Evolutionary conservation across 305 asterid genomes (phyloP).

Genomic region (Fraxinus ornus): DNA sequence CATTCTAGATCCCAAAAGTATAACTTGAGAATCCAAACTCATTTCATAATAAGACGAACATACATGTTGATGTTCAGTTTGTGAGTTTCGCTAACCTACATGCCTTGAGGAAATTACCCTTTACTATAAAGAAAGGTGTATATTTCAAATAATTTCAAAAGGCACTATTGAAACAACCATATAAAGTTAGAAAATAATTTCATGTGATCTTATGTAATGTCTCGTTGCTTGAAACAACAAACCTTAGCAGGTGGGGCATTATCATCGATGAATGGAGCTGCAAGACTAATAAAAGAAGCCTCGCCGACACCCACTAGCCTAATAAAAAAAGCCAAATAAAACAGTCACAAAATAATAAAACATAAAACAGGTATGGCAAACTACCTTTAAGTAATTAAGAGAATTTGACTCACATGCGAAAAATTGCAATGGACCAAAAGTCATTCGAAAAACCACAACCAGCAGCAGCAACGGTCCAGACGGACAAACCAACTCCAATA

Average conservation of each 20-base stretch:
- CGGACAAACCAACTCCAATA: slow-evolving; percentile 89
- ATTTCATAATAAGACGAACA: neutral
- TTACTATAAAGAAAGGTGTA: neutral
- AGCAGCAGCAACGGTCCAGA: slow-evolving; percentile 82
- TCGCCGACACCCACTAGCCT: slow-evolving; percentile 99
- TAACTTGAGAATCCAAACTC: neutral
- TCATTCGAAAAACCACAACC: slow-evolving; percentile 80
- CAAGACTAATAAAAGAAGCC: slow-evolving; percentile 98
- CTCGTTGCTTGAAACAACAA: neutral
- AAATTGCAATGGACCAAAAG: slow-evolving; percentile 78
- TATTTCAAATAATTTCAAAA: neutral
- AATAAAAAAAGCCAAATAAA: slow-evolving; percentile 2
- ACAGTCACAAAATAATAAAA: slow-evolving; percentile 4
- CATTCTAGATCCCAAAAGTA: neutral
- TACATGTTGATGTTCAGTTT: neutral
- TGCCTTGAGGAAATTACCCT: slow-evolving; percentile 5
- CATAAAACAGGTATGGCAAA: slow-evolving; percentile 7
- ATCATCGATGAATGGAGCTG: slow-evolving; percentile 97
- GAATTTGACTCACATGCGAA: slow-evolving; percentile 74
- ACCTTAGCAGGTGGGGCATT: slow-evolving; percentile 92
- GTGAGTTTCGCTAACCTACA: neutral
- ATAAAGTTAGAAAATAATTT: neutral
- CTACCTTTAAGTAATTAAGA: slow-evolving; percentile 1
- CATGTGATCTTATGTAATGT: neutral
- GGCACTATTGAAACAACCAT: slow-evolving; percentile 2